Percentiles rank a stretch among this genome's conserved stretches.
phyloP scores from a whole-genome alignment of 2,329 filamentous ascomycete species.

The Akanthomyces uredinophilus region DNA sequence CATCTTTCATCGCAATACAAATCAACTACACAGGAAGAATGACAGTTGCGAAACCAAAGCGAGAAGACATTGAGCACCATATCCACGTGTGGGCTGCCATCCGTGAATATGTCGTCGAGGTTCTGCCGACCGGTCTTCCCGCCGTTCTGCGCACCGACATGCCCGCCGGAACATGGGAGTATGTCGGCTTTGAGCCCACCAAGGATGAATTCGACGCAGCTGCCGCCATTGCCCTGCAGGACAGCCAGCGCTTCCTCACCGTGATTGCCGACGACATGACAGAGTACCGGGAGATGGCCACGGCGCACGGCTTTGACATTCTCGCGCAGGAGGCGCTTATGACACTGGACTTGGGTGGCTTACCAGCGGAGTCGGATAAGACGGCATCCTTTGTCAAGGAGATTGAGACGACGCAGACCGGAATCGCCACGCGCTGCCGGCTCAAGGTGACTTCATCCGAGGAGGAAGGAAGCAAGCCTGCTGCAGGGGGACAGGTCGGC shows the following conservation, averaged over 20 bases:
- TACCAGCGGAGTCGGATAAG: neutral
- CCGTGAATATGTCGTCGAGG: neutral
- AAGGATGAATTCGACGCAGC: neutral
- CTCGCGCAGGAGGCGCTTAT: slow-evolving; percentile 11
- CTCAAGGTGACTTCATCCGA: neutral
- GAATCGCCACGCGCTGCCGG: neutral
- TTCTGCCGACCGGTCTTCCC: neutral
- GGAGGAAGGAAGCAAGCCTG: neutral
- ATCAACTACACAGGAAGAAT: neutral
- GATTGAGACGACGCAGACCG: neutral
- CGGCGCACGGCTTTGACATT: neutral
- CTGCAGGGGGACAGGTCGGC: slow-evolving; percentile 2
- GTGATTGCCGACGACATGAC: slow-evolving; percentile 4
- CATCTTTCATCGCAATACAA: neutral
- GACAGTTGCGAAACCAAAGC: neutral
- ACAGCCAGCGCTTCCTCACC: slow-evolving; percentile 3
- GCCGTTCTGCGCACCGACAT: slow-evolving; percentile 8
- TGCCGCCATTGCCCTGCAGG: neutral
- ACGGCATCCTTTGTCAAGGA: neutral
- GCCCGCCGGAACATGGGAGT: slow-evolving; percentile 7
- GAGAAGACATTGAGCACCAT: neutral
- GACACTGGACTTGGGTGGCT: neutral
- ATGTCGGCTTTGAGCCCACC: slow-evolving; percentile 8
- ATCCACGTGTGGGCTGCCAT: slow-evolving; percentile 6
- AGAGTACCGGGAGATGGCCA: neutral